A percentile compares a stretch with the other conserved stretches of the same genome.
Evolutionary conservation across 2,329 filamentous ascomycete genomes (phyloP).

Genomic region (Pseudocercospora fijiensis): DNA sequence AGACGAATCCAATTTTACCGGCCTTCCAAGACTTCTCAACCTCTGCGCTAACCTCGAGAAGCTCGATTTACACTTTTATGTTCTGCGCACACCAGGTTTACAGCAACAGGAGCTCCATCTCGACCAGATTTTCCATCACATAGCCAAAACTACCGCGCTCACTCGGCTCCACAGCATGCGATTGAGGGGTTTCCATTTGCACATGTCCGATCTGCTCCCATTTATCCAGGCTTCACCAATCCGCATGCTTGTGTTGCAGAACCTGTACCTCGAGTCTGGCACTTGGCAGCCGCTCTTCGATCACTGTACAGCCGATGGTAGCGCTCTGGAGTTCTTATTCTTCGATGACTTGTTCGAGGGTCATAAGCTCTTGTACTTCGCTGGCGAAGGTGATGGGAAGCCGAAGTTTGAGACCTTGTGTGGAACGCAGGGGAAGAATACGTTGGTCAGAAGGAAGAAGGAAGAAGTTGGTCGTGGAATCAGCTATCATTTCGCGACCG

Average conservation of each 20-base stretch:
- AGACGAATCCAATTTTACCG: conserved; percentile 14
- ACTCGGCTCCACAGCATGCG: neutral
- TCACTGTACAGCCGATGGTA: neutral
- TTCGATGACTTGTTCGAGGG: conserved; percentile 20
- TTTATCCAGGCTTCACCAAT: conserved; percentile 5
- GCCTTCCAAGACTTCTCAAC: conserved; percentile 7
- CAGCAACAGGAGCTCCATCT: conserved; percentile 2
- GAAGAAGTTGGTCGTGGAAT: conserved; percentile 6
- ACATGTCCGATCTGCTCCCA: neutral
- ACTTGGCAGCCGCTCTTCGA: conserved; percentile 12
- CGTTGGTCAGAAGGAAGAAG: neutral
- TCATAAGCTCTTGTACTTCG: conserved; percentile 14
- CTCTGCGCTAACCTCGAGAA: conserved; percentile 14
- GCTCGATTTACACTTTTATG: conserved; percentile 14
- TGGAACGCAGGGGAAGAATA: conserved; percentile 8
- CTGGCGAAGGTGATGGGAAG: neutral
- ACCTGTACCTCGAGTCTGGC: conserved; percentile 6
- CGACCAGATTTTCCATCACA: neutral
- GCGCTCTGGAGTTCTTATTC: conserved; percentile 4
- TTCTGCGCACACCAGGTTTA: neutral
- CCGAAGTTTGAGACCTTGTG: conserved; percentile 11
- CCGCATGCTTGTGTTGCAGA: conserved; percentile 7
- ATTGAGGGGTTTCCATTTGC: conserved; percentile 12
- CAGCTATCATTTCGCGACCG: conserved; percentile 11
- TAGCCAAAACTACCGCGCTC: neutral